These are phyloP conservation scores for Sporothrix brasiliensis DNA, from an alignment of 2,329 filamentous ascomycete species.

Conservation along the genomic window DNA sequence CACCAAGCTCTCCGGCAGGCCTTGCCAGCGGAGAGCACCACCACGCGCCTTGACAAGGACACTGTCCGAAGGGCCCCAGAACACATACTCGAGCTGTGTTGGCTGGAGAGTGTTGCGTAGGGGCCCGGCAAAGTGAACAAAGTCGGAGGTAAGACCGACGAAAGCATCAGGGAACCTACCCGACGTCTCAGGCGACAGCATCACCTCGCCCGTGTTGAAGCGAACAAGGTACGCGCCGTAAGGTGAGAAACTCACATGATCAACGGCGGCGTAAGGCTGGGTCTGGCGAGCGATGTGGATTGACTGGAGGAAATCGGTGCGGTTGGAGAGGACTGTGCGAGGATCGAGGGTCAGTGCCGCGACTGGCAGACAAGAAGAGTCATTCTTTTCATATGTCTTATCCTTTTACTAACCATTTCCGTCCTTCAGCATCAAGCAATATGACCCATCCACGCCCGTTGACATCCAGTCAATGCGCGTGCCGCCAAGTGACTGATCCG, in stretches of 20 bases:
- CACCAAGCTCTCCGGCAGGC: constrained; percentile 15
- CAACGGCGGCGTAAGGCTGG: constrained; percentile 1
- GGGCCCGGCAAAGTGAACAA: constrained; percentile 24
- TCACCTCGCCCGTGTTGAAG: constrained; percentile 12
- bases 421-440: constrained; percentile 29
- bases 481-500: background rate
- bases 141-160: constrained; percentile 8
- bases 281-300: constrained; percentile 42
- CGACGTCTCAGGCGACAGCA: constrained; percentile 23
- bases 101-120: constrained; percentile 13
- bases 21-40: constrained; percentile 25
- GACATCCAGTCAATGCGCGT: constrained; percentile 30
- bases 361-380: no score
- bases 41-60: constrained; percentile 21
- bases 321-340: constrained; percentile 28
- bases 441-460: constrained; percentile 23
- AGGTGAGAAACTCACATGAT: constrained; percentile 30
- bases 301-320: constrained; percentile 41
- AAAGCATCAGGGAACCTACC: constrained; percentile 27
- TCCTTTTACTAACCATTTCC: constrained; percentile 2
- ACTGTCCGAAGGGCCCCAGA: constrained; percentile 23
- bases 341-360: background rate
- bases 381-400: background rate
- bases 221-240: constrained; percentile 26
- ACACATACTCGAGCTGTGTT: constrained; percentile 23